These are phyloP conservation scores for Tolypocladium endophyticum DNA, from an alignment of 2,329 filamentous ascomycete genomes.

Conservation along the genomic window DNA sequence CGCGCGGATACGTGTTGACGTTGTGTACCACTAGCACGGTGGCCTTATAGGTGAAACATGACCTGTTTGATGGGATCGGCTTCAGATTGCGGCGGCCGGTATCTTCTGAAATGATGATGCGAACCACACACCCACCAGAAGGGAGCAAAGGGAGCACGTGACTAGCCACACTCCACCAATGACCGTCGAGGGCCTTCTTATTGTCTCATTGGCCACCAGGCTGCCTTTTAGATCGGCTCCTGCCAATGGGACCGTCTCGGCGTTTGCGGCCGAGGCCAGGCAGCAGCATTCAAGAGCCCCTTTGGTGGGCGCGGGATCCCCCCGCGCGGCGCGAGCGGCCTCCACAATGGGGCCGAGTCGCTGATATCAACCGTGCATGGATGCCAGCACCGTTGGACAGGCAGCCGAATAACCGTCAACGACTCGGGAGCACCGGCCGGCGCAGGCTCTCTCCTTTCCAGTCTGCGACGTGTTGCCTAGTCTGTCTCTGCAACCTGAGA, in stretches of 20 bases:
- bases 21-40: not conserved
- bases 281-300: conserved; percentile 7
- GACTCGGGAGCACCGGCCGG: not conserved
- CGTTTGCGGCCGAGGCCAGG: conserved; percentile 3
- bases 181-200: not conserved
- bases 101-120: no score
- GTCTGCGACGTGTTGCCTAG: not conserved
- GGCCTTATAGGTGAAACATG: not conserved
- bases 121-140: not conserved
- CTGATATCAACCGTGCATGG: not conserved
- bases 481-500: not conserved
- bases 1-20: not conserved
- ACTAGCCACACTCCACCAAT: not conserved
- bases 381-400: not conserved
- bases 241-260: not conserved
- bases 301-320: not conserved
- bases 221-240: not conserved
- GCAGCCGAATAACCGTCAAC: not conserved
- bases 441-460: not conserved
- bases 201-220: not conserved
- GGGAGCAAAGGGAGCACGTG: not conserved
- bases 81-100: not conserved
- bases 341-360: not conserved
- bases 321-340: not conserved
- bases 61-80: not conserved